Evolutionary conservation across 2,329 filamentous ascomycete genomes (phyloP), one percentile per base, ranked within the genome.

Genomic region (Trichoderma breve): DNA sequence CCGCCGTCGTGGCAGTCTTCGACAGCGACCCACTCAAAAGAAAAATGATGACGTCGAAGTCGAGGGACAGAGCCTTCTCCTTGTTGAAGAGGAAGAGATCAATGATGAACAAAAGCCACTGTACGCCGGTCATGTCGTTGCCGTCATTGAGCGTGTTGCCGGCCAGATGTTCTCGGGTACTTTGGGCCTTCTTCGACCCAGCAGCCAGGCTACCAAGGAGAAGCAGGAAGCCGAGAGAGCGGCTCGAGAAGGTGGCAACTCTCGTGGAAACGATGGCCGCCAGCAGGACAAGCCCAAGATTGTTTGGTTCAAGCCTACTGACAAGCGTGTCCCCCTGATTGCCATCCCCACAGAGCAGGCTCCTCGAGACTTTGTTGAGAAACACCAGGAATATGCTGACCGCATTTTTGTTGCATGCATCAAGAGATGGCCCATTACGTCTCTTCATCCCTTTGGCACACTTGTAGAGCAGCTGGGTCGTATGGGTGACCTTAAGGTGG

Each of bases 31-130:
- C 9, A 98, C 95, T 0, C 96, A 99, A 84, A 99, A 99, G 90
- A 99, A 99, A 89, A 99, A 99, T 75, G 96, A 99, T 76, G 96
- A 99, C 81, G 96, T 99, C 30, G 96, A 99, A 82, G 96, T 99
- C 32, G 96, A 99, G 81, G 96, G 96, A 30, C 96, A 99, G 83
- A 98, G 95, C 81, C 88, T 99, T 72, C 90, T 99, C 26, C 89
- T 99, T 21, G 96, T 98, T 75, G 96, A 99, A 80, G 96, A 99
- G 80, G 96, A 99, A 81, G 96, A 99, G 81, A 98, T 99, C 82
- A 98, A 93, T 77, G 96, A 99, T 79, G 96, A 98, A 80, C 93
- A 97, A 82, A 99, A 99, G 85, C 96, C 96, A 12, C 87, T 99
- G 7, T 99, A 98, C 79, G 96, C 96, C 73, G 96, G 96, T 55